Evolutionary conservation across 2,329 filamentous ascomycete species (phyloP), one percentile per base, ranked within the genome.

Genomic region (Fusarium tjaetaba): DNA sequence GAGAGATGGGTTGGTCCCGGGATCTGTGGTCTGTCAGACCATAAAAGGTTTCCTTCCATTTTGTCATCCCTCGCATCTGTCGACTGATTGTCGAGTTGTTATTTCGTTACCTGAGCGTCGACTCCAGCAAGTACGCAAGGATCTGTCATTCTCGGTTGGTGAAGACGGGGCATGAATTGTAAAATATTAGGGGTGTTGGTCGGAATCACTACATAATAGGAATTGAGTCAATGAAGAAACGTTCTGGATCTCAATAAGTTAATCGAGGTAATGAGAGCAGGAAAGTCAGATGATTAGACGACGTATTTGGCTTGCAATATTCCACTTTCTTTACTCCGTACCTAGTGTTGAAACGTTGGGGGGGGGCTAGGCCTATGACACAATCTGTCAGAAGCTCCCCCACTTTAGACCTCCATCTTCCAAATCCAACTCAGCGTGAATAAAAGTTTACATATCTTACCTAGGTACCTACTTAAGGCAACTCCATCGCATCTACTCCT

Each of bases 1-100:
- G 88, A 46, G 87, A 90, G 80, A 85, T 87, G 81, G 90, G 90
- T 32, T 91, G 89, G 90, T 88, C 88, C 61, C 84, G 88, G 61
- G 89, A 92, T 73, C 76, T 92, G 53, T 92, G 90, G 90, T 86
- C 87, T 14, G 85, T 90, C 61, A 88, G 76, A 69, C 73, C 71
- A 55, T 78, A 41, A 77, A 49, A 42, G 59, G 24, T 53, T 30
- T 38, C 39, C 16, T 63, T 42, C 42, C 42, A 32, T 61, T 57
- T 38, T 41, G 34, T 32, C 20, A 36, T 45, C 51, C 38, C 46
- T 71, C 11, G 22, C 56, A 36, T 62, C 55, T 49, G 30, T 32
- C 39, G 28, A 32, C 39, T 59, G 24, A 52, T 26, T 20, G 46
- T 24, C 24, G 30, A 52, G 38, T 43, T 39, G 28, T 42, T 41